Evolutionary conservation across 495 filamentous ascomycete genomes (phyloP), one percentile per base, ranked within the genome.

Genomic region (Aspergillus sparsus): DNA sequence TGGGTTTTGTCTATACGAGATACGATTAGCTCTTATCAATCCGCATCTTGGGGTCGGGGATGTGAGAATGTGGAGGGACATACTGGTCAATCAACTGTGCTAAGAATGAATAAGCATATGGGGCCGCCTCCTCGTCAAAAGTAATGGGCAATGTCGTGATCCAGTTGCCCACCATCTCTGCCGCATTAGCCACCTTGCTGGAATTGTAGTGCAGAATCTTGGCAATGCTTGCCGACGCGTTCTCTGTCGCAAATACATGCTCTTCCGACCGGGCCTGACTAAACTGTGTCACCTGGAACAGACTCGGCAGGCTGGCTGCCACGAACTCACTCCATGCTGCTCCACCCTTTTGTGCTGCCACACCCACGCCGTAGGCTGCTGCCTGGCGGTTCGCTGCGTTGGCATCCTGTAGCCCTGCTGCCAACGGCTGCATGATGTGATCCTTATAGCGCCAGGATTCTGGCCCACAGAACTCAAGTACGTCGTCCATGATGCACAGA

Each of bases 401-500:
- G 8, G 84, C 71, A 71, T 99, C 95, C 58, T 79, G 82, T 73
- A 97, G 85, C 52, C 95, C 95, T 44, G 86, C 82, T 31, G 94
- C 76, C 56, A 98, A 80, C 16, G 94, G 92, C 67, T 91, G 85
- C 65, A 91, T 85, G 69, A 99, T 96, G 68, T 92, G 85, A 53
- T 83, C 77, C 66, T 88, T 87, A 70, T 93, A 98, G 62, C 83
- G 83, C 82, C 86, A 94, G 56, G 88, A 90, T 47, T 95, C 83
- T 0, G 84, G 82, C 6, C 92, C 91, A 67, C 93, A 98, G 78
- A 97, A 99, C 68, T 99, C 95, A 31, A 99, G 83, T 15, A 98
- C 93, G 64, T 99, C 95, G 69, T 99, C 95, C 82, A 96, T 90
- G 67, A 99, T 97, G 78, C 95, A 99, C 53, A 98, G 81, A 12